Base-by-base conservation (phyloP, 805 yeast genomes). In the Saccharomyces eubayanus region DNA sequence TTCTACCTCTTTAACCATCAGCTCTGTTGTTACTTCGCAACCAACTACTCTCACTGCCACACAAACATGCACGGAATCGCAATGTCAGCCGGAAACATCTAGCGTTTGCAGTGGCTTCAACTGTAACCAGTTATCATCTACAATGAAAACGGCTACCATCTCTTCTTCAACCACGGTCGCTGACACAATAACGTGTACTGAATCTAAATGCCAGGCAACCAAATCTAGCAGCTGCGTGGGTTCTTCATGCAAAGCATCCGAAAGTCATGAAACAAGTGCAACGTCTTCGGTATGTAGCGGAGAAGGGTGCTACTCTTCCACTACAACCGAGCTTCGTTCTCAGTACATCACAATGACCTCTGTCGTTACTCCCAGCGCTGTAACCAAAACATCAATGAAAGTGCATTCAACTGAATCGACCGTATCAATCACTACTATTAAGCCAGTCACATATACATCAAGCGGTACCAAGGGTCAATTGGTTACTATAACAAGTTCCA, bases 21-120 rank as follows among this genome's bases (percentile, higher is more conserved):
- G 53, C 3, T 29, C 55, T 11, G 62, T 55, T 10, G 57, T 63
- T 9, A 57, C 59, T 36, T 59, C 63, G 3, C 51, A 51, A 1
- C 55, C 51, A 3, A 51, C 62, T 41, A 53, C 62, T 11, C 56
- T 57, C 12, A 51, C 28, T 29, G 29, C 57, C 11, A 36, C 43
- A 16, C 40, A 28, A 16, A 51, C 54, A 27, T 54, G 54, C 29
- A 51, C 56, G 2, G 54, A 51, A n/a, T 41, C 43, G 2, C 40
- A 49, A 21, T 54, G 57, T 28, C 28, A 46, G n/a, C 24, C 9
- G 31, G 30, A 30, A 21, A 27, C 20, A 10, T 30, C 53, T 8
- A 36, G 31, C 6, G 9, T 21, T 14, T 47, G 50, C 21, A 31
- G 9, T 12, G 20, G 29, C 21, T 27, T 28, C 27, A 9, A 4